A percentile compares a stretch with the other conserved stretches of the same genome.
Conservation (phyloP, 257 asterid species). For the Verbena officinalis region DNA sequence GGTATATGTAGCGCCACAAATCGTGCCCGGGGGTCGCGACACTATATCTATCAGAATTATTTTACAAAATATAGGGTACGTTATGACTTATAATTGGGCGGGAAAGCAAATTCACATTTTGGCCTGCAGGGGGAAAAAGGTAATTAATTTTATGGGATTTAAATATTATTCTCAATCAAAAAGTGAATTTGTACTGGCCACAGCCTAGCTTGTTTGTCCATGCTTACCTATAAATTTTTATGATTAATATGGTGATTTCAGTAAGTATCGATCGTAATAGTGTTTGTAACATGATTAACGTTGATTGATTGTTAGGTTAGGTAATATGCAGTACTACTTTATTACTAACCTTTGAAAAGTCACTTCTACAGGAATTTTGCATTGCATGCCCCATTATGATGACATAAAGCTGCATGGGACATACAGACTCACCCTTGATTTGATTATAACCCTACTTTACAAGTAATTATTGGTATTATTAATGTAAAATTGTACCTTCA, state of each 20-base stretch:
- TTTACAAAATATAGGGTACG: too few species aligned
- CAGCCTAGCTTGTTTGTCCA: background rate
- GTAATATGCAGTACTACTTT: background rate
- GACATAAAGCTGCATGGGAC: background rate
- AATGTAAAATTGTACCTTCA: background rate
- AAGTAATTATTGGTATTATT: slow-evolving; percentile 1
- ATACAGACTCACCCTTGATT: background rate
- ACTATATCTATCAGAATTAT: too few species aligned
- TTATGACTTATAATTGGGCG: too few species aligned
- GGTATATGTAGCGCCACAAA: too few species aligned
- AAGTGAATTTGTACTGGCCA: background rate
- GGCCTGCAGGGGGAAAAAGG: too few species aligned
- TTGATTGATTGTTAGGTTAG: background rate
- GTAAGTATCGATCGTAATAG: too few species aligned
- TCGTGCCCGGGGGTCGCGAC: too few species aligned
- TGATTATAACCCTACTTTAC: background rate
- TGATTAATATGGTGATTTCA: background rate
- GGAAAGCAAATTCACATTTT: background rate
- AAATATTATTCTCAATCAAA: background rate
- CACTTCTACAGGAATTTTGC: background rate
- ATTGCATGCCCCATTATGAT: background rate
- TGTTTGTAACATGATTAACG: too few species aligned
- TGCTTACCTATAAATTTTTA: too few species aligned
- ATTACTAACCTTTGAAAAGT: background rate
- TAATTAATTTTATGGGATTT: too few species aligned